Evolutionary conservation across 257 asterid species (phyloP).

Genomic region (Scutellaria galericulata): DNA sequence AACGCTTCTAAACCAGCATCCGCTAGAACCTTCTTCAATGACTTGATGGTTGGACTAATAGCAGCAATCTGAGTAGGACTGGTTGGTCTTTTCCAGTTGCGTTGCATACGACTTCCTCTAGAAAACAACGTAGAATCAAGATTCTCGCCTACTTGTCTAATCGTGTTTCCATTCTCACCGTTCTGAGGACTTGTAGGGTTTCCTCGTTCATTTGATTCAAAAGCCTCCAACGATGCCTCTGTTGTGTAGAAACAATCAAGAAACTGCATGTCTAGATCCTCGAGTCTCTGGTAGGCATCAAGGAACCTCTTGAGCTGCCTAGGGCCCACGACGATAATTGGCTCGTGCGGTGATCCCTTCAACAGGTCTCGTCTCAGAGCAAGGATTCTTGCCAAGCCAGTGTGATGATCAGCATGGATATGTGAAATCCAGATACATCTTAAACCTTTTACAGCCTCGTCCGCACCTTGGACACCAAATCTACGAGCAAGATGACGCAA

Average conservation of each 20-base stretch:
- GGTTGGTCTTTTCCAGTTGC: slow-evolving; percentile 63
- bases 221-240: slow-evolving; percentile 56
- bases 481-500: slow-evolving; percentile 42
- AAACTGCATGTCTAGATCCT: slow-evolving; percentile 90
- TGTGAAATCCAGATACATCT: slow-evolving; percentile 96
- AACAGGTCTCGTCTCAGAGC: slow-evolving; percentile 74
- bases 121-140: slow-evolving; percentile 53
- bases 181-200: slow-evolving; percentile 4
- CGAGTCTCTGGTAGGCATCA: slow-evolving; percentile 93
- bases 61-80: slow-evolving; percentile 48
- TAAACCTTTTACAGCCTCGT: slow-evolving; percentile 71
- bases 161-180: slow-evolving; percentile 30
- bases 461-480: slow-evolving; percentile 83
- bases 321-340: slow-evolving; percentile 81
- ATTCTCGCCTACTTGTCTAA: slow-evolving; percentile 26
- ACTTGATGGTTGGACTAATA: slow-evolving; percentile 49
- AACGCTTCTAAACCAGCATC: slow-evolving; percentile 77
- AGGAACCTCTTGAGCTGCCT: slow-evolving; percentile 82
- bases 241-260: slow-evolving; percentile 82
- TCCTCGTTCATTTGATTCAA: slow-evolving; percentile 43
- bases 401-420: slow-evolving; percentile 97
- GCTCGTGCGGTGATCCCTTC: slow-evolving; percentile 68
- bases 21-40: slow-evolving; percentile 51
- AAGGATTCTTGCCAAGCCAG: slow-evolving; percentile 95
- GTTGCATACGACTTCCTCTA: slow-evolving; percentile 76